Base-by-base conservation (phyloP, 2,329 filamentous ascomycete genomes). In the Penicillium sp. region DNA sequence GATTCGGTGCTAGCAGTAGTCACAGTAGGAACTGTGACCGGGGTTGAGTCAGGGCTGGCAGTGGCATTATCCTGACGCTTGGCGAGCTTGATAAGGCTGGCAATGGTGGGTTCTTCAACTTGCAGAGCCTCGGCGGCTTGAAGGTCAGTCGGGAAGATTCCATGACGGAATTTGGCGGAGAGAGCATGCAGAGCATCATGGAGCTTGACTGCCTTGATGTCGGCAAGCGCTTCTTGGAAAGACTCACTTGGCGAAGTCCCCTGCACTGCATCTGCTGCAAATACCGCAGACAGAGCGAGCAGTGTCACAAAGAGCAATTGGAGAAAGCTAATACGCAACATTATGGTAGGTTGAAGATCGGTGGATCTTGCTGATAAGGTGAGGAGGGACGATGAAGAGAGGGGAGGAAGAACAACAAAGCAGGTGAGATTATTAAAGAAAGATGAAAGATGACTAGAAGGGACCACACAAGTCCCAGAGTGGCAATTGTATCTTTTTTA, bases 171-270 rank as follows among this genome's bases (percentile, higher is more conserved):
- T 68, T 84, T 83, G 48, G 82, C 80, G 53, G 87, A 78, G 66
- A 86, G 82, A 60, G 81, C 78, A 71, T 89, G 86, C 33, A 92
- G 79, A 53, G 89, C 83, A 47, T 83, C 82, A 71, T 90, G 87
- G 53, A 93, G 77, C 42, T 83, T 81, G 49, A 84, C 79, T 54
- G 82, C 81, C 23, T 86, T 83, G 55, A 87, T 76, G 25, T 79
- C 78, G 60, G 82, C 78, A 53, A 88, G 75, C 54, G 86, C 72
- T 58, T 84, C 79, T 62, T 82, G 78, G 74, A 88, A 83, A 53
- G 66, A 66, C 57, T 67, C 57, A 61, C 60, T 60, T 42, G 53
- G 52, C 13, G 61, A 43, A 19, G 60, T 49, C 23, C 57, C 52
- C n/a, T 63, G 60, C 15, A 52, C 49, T 21, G 57, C 63, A 17